Evolutionary conservation across 371 early-diverging fungal species (phyloP), one percentile per base, ranked within the genome.

Genomic region (Mortierella polycephala): DNA sequence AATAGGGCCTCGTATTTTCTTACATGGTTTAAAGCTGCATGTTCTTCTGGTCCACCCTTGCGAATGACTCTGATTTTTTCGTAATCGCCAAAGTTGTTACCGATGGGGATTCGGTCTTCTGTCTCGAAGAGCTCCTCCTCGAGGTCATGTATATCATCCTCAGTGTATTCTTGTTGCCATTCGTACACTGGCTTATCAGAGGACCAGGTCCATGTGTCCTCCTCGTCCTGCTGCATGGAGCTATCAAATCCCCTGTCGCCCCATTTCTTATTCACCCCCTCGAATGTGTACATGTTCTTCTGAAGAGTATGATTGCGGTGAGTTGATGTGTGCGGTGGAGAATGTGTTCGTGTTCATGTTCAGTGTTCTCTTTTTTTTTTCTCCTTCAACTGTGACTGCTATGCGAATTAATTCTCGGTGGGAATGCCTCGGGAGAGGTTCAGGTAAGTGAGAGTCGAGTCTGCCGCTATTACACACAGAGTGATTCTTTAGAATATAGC

Each of bases 181-280:
- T 77, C 72, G 42, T 77, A 77, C 0, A 65, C 62, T 0, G 56
- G 62, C 16, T 60, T 64, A 18, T 71, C 67, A 30, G 59, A 71
- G 37, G 67, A 69, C 69, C 69, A 75, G 16, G 47, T 57, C 62
- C 56, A 57, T 13, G 54, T 20, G n/a, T 42, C 59, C 37, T 69
- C 62, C 44, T 62, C 41, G 40, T 30, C 52, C 18, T 20, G 60
- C 9, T 18, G 23, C 50, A 23, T 37, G 41, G 10, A 51, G 14
- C 13, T 11, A n/a, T 59, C 59, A 10, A 21, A 21, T 9, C 11
- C 42, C 52, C 54, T 49, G 18, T 52, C 60, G 21, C 62, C 66
- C 66, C 62, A 61, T 21, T 45, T 59, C 53, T 37, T 7, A 5
- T 40, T 37, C 30, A 60, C 45, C 44, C 46, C 37, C 11, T 69